phyloP scores from a whole-genome alignment of 805 yeast genomes.

The Starmerella floris region DNA sequence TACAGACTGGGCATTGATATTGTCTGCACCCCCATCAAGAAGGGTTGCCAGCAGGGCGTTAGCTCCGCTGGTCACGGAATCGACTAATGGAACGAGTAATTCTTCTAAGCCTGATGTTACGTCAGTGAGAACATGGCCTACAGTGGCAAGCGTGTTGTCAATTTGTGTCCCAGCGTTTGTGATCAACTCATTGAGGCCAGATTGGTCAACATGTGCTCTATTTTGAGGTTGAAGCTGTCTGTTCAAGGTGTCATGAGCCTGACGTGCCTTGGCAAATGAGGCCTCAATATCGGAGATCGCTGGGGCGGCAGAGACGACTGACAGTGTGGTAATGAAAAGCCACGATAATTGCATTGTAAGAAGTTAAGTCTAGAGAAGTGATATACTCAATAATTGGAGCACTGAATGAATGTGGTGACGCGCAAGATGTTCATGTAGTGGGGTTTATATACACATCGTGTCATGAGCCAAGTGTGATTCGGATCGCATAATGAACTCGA shows the following conservation, averaged over 20 bases:
- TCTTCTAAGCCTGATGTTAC: slow-evolving; percentile 16
- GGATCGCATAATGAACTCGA: no score
- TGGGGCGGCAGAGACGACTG: slow-evolving; percentile 16
- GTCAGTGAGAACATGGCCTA: slow-evolving; percentile 9
- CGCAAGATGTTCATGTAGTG: no score
- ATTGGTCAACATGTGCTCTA: slow-evolving; percentile 13
- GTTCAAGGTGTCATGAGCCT: slow-evolving; percentile 17
- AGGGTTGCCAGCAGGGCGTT: slow-evolving; percentile 22
- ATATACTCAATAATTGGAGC: background rate
- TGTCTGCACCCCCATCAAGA: slow-evolving; percentile 20
- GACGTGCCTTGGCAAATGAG: slow-evolving; percentile 16
- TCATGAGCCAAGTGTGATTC: no score
- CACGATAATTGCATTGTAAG: slow-evolving; percentile 16
- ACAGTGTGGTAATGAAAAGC: slow-evolving; percentile 14
- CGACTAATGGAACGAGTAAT: slow-evolving; percentile 24
- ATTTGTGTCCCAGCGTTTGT: slow-evolving; percentile 25
- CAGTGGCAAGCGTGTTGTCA: slow-evolving; percentile 20
- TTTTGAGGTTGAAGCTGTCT: slow-evolving; percentile 11
- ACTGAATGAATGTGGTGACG: no score
- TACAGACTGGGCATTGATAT: slow-evolving; percentile 20
- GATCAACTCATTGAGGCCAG: slow-evolving; percentile 18
- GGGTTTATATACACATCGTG: no score
- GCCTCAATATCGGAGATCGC: slow-evolving; percentile 15
- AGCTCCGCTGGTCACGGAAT: slow-evolving; percentile 25
- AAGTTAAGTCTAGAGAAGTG: background rate